phyloP scores from a whole-genome alignment of 352 stramenopile species.

The Phytophthora podocarpi region DNA sequence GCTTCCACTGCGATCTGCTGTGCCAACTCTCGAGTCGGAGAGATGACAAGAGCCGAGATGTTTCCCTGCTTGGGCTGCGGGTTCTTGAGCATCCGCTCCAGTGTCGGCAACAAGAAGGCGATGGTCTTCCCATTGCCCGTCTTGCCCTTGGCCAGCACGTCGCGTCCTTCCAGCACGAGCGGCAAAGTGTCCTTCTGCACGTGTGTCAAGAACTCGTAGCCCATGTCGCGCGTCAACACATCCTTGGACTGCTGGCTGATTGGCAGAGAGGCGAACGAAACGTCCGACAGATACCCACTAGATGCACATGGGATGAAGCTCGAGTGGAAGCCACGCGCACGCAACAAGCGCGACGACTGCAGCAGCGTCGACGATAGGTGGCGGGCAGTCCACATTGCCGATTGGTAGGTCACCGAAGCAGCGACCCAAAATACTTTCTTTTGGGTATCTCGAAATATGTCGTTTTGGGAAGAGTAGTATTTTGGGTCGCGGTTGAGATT shows the following conservation, averaged over 20 bases:
- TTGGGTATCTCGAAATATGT: not conserved
- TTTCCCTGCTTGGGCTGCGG: slow-evolving; percentile 67
- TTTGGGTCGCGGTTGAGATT: slow-evolving; percentile 18
- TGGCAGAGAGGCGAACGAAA: slow-evolving; percentile 49
- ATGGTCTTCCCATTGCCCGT: slow-evolving; percentile 92
- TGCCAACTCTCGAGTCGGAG: slow-evolving; percentile 95
- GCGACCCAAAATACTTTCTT: not conserved
- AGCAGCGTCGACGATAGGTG: no score
- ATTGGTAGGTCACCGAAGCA: slow-evolving; percentile 19
- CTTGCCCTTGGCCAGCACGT: slow-evolving; percentile 92
- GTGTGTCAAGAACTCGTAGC: slow-evolving; percentile 89
- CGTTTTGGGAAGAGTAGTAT: slow-evolving; percentile 5
- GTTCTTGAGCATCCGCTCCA: slow-evolving; percentile 80
- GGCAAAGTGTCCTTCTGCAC: slow-evolving; percentile 90
- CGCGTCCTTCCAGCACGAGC: slow-evolving; percentile 70
- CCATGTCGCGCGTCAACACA: slow-evolving; percentile 77
- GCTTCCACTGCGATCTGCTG: slow-evolving; percentile 95
- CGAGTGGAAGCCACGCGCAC: slow-evolving; percentile 18
- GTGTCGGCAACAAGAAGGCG: slow-evolving; percentile 76
- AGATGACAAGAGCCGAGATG: slow-evolving; percentile 93
- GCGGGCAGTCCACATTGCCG: slow-evolving; percentile 34
- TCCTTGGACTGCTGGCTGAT: slow-evolving; percentile 64
- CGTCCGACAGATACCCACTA: slow-evolving; percentile 44
- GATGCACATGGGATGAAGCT: slow-evolving; percentile 13
- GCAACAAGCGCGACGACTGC: slow-evolving; percentile 16